A percentile compares a stretch with the other conserved stretches of the same genome.
Evolutionary conservation across 2,329 filamentous ascomycete species (phyloP).

Genomic region (Tolypocladium inflatum): DNA sequence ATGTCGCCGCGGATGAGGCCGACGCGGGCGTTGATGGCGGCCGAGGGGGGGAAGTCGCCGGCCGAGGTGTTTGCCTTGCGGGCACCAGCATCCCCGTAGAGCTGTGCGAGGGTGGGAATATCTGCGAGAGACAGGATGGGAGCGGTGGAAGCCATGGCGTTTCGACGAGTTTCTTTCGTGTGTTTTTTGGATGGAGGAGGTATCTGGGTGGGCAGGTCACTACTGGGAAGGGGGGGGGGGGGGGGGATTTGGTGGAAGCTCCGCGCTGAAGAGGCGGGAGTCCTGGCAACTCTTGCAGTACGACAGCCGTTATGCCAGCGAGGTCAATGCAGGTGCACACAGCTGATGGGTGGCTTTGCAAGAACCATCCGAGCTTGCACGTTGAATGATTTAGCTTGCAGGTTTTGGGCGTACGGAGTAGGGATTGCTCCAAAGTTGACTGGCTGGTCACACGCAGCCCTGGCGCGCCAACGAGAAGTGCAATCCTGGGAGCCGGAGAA

Average conservation of each 20-base stretch:
- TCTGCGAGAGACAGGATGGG: conserved; percentile 32
- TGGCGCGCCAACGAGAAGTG: background rate
- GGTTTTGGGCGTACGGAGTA: background rate
- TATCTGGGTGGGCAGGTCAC: background rate
- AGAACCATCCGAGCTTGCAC: background rate
- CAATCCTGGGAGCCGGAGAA: background rate
- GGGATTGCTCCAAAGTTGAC: too few species aligned
- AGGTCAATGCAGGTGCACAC: background rate
- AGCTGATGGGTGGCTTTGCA: background rate
- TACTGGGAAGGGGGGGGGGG: background rate
- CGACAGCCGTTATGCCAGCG: background rate
- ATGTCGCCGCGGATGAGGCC: conserved; percentile 69
- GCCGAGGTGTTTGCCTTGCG: conserved; percentile 1
- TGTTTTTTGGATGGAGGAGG: background rate
- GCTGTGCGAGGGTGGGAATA: conserved; percentile 52
- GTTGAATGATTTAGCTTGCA: background rate
- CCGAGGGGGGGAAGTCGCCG: conserved; percentile 26
- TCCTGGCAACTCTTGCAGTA: background rate
- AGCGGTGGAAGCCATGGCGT: background rate
- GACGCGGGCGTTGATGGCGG: conserved; percentile 59
- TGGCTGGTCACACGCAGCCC: background rate
- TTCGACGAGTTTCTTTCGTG: background rate
- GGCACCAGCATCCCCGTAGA: conserved; percentile 42
- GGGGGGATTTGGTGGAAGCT: too few species aligned
- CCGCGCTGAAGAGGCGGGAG: background rate